Base-by-base conservation (phyloP, 1,284 basidiomycete species). In the Sanghuangporus sanghuang region DNA sequence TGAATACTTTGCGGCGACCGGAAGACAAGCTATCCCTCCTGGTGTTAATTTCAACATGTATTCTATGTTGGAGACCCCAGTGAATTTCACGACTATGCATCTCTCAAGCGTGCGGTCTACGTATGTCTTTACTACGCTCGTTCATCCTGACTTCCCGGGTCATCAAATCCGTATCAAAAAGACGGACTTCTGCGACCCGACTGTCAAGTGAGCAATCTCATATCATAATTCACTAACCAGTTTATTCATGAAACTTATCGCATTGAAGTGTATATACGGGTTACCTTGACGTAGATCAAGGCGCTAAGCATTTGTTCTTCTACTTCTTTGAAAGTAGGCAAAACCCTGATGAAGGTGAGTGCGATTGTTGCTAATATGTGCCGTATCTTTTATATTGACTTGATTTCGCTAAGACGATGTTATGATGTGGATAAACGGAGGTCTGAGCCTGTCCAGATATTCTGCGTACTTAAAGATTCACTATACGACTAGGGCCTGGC, bases 301-400 rank as follows among this genome's bases (percentile, higher is more conserved):
- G 82, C 38, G 84, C 85, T 39, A 81, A 86, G 65, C 85, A 86
- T 66, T 79, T 86, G 71, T 94, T 92, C 78, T 94, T 94, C 77
- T 92, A 90, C 75, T 93, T 93, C 77, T 93, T 94, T 73, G 90
- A 92, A 74, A 90, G 87, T 59, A 77, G 90, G 63, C 79, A 80
- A 49, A 77, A 87, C 64, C 90, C 91, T 1, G 79, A 80, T 16
- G 79, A 80, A 77, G 75, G 76, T 75, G 40, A 50, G 64, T 38
- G 9, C 1, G 1, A 16, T 38, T 32, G 16, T 4, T 18, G 16
- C 44, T 12, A 6, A 12, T 66, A 8, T 23, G 8, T 36, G 39
- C n/a, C 6, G 49, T 32, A 6, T 46, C 14, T 36, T 14, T 40
- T 38, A 50, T 54, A 9, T 5, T 32, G 55, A 12, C 48, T 18